Percentiles rank a stretch among this genome's conserved stretches.
These are phyloP conservation scores for Fusarium keratoplasticum DNA, from an alignment of 2,329 filamentous ascomycete species.

Conservation along the genomic window DNA sequence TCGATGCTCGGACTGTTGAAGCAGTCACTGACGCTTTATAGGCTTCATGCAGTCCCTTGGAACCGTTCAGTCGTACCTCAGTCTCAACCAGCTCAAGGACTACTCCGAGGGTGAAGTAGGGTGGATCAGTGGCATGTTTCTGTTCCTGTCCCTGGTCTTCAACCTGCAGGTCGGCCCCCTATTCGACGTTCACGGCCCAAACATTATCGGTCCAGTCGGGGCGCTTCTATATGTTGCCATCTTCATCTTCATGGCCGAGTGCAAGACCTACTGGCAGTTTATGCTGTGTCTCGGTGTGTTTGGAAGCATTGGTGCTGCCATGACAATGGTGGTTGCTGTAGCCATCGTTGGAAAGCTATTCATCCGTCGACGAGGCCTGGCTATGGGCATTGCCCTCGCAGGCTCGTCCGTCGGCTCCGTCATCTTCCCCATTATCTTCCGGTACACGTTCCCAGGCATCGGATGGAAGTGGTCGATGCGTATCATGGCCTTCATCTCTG, in stretches of 20 bases:
- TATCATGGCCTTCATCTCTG: conserved; percentile 45
- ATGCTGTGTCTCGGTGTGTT: conserved; percentile 57
- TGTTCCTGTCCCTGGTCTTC: conserved; percentile 57
- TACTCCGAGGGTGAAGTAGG: conserved; percentile 59
- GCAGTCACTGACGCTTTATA: conserved; percentile 15
- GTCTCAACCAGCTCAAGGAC: conserved; percentile 55
- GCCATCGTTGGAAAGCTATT: conserved; percentile 48
- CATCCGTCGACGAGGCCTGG: conserved; percentile 39
- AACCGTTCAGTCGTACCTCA: conserved; percentile 60
- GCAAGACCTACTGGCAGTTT: conserved; percentile 61
- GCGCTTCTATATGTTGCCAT: conserved; percentile 51
- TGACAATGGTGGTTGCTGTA: conserved; percentile 51
- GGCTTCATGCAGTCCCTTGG: conserved; percentile 62
- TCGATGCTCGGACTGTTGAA: not conserved
- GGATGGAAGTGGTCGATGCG: conserved; percentile 52
- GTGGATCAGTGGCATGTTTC: conserved; percentile 61
- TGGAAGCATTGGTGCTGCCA: conserved; percentile 55
- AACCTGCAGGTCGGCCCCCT: conserved; percentile 61
- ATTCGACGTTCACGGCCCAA: conserved; percentile 60
- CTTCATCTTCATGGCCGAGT: conserved; percentile 60
- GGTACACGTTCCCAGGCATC: conserved; percentile 41
- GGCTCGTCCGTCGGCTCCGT: conserved; percentile 47
- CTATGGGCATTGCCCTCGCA: conserved; percentile 42
- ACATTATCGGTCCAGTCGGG: conserved; percentile 53
- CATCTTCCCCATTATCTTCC: conserved; percentile 50